These are phyloP conservation scores for Thermomyces lanuginosus DNA, from an alignment of 2,329 filamentous ascomycete species.

Conservation along the genomic window DNA sequence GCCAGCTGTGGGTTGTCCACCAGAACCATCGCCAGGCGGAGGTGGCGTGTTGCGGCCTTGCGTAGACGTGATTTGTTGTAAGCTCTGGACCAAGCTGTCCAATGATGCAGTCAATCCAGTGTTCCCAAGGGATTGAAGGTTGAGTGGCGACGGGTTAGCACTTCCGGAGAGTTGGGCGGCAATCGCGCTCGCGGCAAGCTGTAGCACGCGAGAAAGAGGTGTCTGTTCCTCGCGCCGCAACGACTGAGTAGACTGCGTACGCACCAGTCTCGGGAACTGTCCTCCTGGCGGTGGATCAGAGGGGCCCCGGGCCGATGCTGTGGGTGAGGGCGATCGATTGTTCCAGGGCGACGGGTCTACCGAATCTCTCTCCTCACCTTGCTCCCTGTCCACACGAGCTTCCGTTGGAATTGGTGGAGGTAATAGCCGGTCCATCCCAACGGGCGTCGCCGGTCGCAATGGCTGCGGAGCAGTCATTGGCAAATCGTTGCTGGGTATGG, in stretches of 20 bases:
- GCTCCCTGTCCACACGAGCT: slow-evolving; percentile 25
- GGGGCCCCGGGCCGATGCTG: slow-evolving; percentile 12
- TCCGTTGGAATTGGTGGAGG: slow-evolving; percentile 24
- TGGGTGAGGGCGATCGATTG: slow-evolving; percentile 14
- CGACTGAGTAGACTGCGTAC: slow-evolving; percentile 38
- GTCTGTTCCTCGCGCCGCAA: slow-evolving; percentile 44
- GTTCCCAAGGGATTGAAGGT: slow-evolving; percentile 37
- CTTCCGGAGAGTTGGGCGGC: slow-evolving; percentile 49
- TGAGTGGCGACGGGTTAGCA: slow-evolving; percentile 38
- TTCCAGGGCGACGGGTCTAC: slow-evolving; percentile 23
- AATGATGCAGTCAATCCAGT: slow-evolving; percentile 46
- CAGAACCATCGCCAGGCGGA: slow-evolving; percentile 15
- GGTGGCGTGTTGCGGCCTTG: slow-evolving; percentile 35
- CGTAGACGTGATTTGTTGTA: slow-evolving; percentile 46
- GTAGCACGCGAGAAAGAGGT: slow-evolving; percentile 44
- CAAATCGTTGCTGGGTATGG: slow-evolving; percentile 11
- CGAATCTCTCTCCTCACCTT: slow-evolving; percentile 26
- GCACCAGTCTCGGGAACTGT: slow-evolving; percentile 27
- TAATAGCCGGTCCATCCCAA: slow-evolving; percentile 19
- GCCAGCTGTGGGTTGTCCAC: slow-evolving; percentile 23
- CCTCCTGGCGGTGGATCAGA: slow-evolving; percentile 19
- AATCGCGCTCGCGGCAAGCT: slow-evolving; percentile 47
- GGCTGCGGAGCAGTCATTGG: slow-evolving; percentile 16
- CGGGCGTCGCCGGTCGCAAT: slow-evolving; percentile 14
- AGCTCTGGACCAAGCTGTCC: slow-evolving; percentile 45